Evolutionary conservation across 2,329 filamentous ascomycete genomes (phyloP).

Genomic region (Phaeosphaeriaceae sp.): DNA sequence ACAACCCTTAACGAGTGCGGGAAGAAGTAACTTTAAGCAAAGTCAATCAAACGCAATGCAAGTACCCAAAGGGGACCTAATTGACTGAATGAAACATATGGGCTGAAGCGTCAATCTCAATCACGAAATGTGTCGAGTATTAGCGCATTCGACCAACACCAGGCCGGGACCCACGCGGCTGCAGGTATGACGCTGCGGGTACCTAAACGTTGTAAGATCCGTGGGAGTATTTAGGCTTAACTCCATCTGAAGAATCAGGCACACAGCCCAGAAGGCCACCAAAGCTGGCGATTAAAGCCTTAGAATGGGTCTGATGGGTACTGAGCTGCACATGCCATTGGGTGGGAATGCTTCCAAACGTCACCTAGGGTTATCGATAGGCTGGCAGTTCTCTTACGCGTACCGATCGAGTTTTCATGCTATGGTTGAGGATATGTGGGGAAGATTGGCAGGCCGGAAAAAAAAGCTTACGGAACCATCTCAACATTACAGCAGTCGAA

Average conservation of each 20-base stretch:
- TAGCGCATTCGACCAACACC: slow-evolving; percentile 21
- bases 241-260: slow-evolving; percentile 5
- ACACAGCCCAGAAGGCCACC: slow-evolving; percentile 10
- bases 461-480: slow-evolving; percentile 8
- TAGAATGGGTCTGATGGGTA: slow-evolving; percentile 17
- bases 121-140: slow-evolving; percentile 22
- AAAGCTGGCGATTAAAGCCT: slow-evolving; percentile 16
- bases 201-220: slow-evolving; percentile 15
- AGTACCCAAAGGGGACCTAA: slow-evolving; percentile 19
- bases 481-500: neutral
- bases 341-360: slow-evolving; percentile 14
- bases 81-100: slow-evolving; percentile 26
- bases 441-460: slow-evolving; percentile 24
- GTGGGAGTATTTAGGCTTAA: slow-evolving; percentile 19
- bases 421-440: slow-evolving; percentile 39
- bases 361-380: slow-evolving; percentile 25
- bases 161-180: slow-evolving; percentile 22
- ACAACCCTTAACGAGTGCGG: slow-evolving; percentile 32
- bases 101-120: slow-evolving; percentile 29
- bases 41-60: slow-evolving; percentile 19
- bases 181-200: slow-evolving; percentile 28
- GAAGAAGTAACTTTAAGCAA: slow-evolving; percentile 33
- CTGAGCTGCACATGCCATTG: slow-evolving; percentile 25
- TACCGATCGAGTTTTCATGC: slow-evolving; percentile 30
- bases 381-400: slow-evolving; percentile 39